Evolutionary conservation across 257 asterid genomes (phyloP).

Genomic region (Gentiana dahurica): DNA sequence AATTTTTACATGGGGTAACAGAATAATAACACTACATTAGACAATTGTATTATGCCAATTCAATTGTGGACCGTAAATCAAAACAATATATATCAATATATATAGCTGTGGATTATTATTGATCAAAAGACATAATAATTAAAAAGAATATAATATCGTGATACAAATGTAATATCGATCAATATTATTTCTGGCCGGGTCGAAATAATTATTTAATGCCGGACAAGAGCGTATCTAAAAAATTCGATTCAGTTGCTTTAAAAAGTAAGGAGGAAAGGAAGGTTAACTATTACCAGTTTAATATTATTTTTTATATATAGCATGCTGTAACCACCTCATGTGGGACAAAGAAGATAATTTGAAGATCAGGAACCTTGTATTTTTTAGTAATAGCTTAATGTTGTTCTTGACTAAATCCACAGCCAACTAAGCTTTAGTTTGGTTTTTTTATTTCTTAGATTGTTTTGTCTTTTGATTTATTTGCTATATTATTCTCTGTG

Average conservation of each 20-base stretch:
- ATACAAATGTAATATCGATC: too few relatives aligned
- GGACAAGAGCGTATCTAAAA: constrained; percentile 60
- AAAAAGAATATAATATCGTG: not conserved
- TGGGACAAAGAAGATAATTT: constrained; percentile 12
- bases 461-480: not conserved
- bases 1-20: too few relatives aligned
- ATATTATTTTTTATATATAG: constrained; percentile 1
- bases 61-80: not conserved
- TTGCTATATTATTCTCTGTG: constrained; percentile 5
- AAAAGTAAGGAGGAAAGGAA: constrained; percentile 23
- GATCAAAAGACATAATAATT: constrained; percentile 1
- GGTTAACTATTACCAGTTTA: constrained; percentile 15
- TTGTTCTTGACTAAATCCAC: constrained; percentile 1
- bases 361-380: constrained; percentile 10
- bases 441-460: constrained; percentile 1
- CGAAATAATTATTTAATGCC: constrained; percentile 17
- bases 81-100: not conserved
- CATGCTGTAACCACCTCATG: constrained; percentile 3
- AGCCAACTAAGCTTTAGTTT: constrained; percentile 9
- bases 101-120: not conserved
- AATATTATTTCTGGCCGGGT: not conserved
- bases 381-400: not conserved
- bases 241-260: constrained; percentile 60
- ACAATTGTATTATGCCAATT: too few relatives aligned
- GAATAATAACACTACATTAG: too few relatives aligned